These are phyloP conservation scores for Salix viminalis DNA, from an alignment of 345 rosid species.

Conservation along the genomic window DNA sequence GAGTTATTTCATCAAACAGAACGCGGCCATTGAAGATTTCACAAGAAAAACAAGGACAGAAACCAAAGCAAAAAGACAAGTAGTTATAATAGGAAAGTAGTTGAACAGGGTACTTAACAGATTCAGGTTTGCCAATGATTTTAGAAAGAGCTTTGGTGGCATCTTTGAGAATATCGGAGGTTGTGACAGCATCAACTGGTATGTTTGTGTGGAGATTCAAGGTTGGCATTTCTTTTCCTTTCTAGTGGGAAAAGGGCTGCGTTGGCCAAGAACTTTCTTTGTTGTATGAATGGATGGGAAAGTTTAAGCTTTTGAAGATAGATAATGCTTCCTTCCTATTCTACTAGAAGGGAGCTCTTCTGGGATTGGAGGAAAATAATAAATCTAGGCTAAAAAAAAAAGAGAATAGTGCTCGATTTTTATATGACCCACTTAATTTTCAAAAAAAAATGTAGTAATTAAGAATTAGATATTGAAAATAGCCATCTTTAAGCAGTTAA, in stretches of 20 bases:
- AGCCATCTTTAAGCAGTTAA: too few species aligned
- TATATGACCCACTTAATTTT: background rate
- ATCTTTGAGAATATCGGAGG: slow-evolving; percentile 87
- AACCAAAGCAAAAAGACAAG: background rate
- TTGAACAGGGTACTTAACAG: slow-evolving; percentile 33
- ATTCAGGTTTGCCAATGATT: slow-evolving; percentile 93
- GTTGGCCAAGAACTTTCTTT: too few species aligned
- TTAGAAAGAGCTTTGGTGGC: slow-evolving; percentile 83
- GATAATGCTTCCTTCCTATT: background rate
- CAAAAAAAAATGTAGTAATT: too few species aligned
- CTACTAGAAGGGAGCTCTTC: background rate
- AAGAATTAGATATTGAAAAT: too few species aligned
- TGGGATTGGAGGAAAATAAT: background rate
- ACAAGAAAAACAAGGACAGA: background rate
- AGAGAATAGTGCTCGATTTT: background rate
- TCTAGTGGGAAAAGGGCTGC: background rate
- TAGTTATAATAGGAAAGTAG: background rate
- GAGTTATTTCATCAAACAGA: slow-evolving; percentile 39
- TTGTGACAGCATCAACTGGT: slow-evolving; percentile 76
- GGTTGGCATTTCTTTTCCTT: slow-evolving; percentile 60
- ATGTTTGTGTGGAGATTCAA: slow-evolving; percentile 75
- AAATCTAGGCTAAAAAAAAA: background rate
- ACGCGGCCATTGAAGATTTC: slow-evolving; percentile 2
- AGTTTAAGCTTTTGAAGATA: background rate
- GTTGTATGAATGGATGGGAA: background rate